Evolutionary conservation across 202 grass and related monocot species (phyloP).

Genomic region (Saccharum hybrid): DNA sequence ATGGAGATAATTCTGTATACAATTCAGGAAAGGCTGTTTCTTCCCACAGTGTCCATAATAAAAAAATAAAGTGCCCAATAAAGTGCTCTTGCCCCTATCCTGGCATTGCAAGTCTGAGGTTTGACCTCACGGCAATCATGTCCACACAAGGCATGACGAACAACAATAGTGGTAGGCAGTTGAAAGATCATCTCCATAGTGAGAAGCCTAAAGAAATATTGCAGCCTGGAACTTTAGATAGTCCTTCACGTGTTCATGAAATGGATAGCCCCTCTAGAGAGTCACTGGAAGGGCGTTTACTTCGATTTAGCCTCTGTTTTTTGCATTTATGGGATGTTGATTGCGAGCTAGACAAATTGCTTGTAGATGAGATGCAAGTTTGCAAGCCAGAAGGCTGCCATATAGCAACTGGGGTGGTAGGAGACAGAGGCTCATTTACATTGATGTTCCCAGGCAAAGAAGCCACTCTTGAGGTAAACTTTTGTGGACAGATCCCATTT

Average conservation of each 20-base stretch:
- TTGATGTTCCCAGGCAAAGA: slow-evolving; percentile 89
- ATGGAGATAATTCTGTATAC: slow-evolving; percentile 54
- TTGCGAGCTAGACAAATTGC: slow-evolving; percentile 78
- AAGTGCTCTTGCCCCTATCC: slow-evolving; percentile 90
- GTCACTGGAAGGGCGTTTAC: slow-evolving; percentile 76
- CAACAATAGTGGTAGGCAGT: slow-evolving; percentile 48
- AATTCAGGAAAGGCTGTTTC: slow-evolving; percentile 49
- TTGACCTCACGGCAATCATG: slow-evolving; percentile 90
- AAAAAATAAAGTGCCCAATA: slow-evolving; percentile 73
- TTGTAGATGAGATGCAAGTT: slow-evolving; percentile 93
- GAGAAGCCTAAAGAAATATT: slow-evolving; percentile 43
- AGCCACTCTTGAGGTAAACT: slow-evolving; percentile 79
- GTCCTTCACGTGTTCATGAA: slow-evolving; percentile 49
- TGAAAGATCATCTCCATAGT: slow-evolving; percentile 52
- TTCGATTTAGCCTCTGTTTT: slow-evolving; percentile 97
- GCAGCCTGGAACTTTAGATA: slow-evolving; percentile 39
- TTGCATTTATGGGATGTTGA: slow-evolving; percentile 95
- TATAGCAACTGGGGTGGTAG: slow-evolving; percentile 78
- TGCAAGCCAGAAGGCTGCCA: slow-evolving; percentile 87
- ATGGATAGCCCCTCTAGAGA: slow-evolving; percentile 79
- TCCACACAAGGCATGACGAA: slow-evolving; percentile 53
- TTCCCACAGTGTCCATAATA: slow-evolving; percentile 42
- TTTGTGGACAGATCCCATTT: slow-evolving; percentile 20
- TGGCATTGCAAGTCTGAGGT: slow-evolving; percentile 84
- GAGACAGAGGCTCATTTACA: slow-evolving; percentile 84